Conservation (phyloP, 305 asterid genomes). For the Euphrasia arctica region DNA sequence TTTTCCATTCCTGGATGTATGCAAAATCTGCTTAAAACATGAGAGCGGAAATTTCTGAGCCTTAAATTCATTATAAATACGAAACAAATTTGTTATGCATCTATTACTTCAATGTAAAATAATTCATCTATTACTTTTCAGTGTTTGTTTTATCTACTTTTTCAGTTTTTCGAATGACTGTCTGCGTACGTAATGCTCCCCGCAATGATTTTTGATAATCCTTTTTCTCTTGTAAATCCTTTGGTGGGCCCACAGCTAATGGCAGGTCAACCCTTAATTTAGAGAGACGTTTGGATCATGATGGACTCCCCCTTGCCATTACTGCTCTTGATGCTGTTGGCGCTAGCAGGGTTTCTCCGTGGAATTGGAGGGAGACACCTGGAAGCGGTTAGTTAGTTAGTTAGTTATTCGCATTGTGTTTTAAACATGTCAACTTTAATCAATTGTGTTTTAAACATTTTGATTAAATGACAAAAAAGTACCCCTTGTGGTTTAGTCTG, state of each 20-base stretch:
- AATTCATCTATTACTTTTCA: not conserved
- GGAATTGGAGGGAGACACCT: slow-evolving; percentile 91
- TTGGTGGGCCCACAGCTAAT: slow-evolving; percentile 48
- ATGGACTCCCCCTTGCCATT: slow-evolving; percentile 84
- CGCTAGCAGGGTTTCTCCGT: slow-evolving; percentile 76
- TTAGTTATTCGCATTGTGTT: not conserved
- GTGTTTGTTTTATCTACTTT: not conserved
- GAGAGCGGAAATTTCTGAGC: not conserved
- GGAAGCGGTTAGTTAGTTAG: slow-evolving; percentile 55
- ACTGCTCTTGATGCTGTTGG: slow-evolving; percentile 81
- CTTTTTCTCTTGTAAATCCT: slow-evolving; percentile 19
- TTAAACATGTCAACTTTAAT: slow-evolving; percentile 1
- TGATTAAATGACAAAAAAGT: not conserved
- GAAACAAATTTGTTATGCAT: not conserved
- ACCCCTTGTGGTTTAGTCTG: not conserved
- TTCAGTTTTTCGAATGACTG: not conserved
- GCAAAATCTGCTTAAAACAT: not conserved
- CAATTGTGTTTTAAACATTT: slow-evolving; percentile 1
- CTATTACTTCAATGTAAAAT: not conserved
- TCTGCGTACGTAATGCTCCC: not conserved
- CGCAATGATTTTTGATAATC: slow-evolving; percentile 1
- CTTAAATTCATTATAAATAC: not conserved
- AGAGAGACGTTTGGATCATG: slow-evolving; percentile 74
- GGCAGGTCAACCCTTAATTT: slow-evolving; percentile 64
- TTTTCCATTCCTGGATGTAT: not conserved